Conservation (phyloP, 75 land plant species). For the Cunninghamia lanceolata region DNA sequence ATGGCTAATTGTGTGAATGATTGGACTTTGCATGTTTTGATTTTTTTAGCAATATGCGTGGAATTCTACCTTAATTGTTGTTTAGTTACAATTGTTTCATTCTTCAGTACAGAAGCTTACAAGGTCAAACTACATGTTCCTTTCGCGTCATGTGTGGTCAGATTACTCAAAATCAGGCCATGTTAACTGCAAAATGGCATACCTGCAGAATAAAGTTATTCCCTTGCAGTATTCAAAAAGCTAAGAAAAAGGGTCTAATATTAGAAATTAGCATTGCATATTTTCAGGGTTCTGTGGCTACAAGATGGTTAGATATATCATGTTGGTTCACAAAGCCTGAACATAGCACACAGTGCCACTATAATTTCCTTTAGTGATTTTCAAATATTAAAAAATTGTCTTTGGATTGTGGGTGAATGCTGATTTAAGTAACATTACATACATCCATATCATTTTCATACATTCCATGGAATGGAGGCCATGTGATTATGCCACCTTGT, state of each 20-base stretch:
- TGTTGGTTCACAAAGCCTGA: neutral
- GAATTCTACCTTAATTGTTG: no score
- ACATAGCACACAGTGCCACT: no score
- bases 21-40: neutral
- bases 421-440: no score
- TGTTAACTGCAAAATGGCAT: neutral
- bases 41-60: no score
- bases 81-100: no score
- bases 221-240: no score
- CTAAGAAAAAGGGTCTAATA: neutral
- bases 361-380: no score
- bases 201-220: neutral
- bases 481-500: no score
- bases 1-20: neutral
- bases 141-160: neutral
- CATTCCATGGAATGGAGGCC: no score
- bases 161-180: neutral
- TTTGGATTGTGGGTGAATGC: no score
- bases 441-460: no score
- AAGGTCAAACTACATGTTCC: neutral
- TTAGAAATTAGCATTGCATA: neutral
- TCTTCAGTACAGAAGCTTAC: neutral
- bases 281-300: neutral
- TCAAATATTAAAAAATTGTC: no score
- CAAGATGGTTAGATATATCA: neutral